Base-by-base conservation (phyloP, 176 grass and related monocot species). In the Aegilops umbellulata region DNA sequence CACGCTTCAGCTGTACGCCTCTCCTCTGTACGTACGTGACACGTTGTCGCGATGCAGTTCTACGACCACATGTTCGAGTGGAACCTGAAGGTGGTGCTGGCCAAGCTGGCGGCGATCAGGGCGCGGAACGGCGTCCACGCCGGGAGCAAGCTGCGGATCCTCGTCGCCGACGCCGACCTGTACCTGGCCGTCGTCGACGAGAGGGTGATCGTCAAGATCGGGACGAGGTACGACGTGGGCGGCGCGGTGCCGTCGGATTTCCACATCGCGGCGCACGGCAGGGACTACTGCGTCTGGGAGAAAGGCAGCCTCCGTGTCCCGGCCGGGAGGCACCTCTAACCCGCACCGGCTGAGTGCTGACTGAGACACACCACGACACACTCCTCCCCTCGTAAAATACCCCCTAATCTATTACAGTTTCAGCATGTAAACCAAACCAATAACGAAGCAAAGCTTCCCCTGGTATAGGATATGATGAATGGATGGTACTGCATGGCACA, bases 251-350 rank as follows among this genome's bases (percentile, higher is more conserved):
- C 93, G 38, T 87, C 93, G 49, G 83, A 87, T 31, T 91, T 87
- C 76, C 75, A 73, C 6, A 60, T 66, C 5, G 32, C 31, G 41
- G 86, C 84, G 42, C 78, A 83, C 76, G 92, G 92, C 14, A 89
- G 74, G 63, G 83, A 84, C 65, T 94, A 91, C 85, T 88, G 86
- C 65, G 84, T 94, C 41, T 94, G 89, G 92, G 92, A 94, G 89
- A 94, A 94, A 57, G 85, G 42, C 10, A 74, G 84, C 74, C 75
- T 86, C 63, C 84, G 74, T 10, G 75, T 79, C 23, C 84, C 84
- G 29, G 74, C 84, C 0, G 84, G 84, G 23, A 44, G 84, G 5
- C 84, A 79, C 74, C 74, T 69, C 16, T 79, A 85, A 62, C 30
- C 10, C 36, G 22, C 24, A 15, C 38, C 38, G 2, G 30, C 3